Conservation (phyloP, 345 rosid genomes). For the Pistacia atlantica region DNA sequence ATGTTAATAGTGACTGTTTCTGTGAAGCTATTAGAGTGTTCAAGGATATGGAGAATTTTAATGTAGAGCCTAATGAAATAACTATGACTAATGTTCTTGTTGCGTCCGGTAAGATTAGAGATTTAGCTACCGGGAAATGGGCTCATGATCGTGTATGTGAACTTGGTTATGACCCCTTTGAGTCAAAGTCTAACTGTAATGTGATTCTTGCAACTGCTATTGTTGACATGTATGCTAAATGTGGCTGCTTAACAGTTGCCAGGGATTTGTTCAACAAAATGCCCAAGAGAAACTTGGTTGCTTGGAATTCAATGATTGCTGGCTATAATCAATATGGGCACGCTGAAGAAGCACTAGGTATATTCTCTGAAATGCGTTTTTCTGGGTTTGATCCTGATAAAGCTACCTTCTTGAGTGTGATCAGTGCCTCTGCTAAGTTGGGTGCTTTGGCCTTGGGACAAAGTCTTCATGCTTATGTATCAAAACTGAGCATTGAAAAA, state of each 20-base stretch:
- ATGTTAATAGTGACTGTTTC: slow-evolving; percentile 27
- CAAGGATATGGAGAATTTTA: slow-evolving; percentile 25
- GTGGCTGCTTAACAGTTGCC: slow-evolving; percentile 40
- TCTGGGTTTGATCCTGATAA: slow-evolving; percentile 32
- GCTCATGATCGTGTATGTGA: slow-evolving; percentile 29
- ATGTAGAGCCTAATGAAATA: slow-evolving; percentile 37
- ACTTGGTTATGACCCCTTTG: slow-evolving; percentile 32
- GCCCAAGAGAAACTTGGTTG: slow-evolving; percentile 43
- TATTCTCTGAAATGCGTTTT: slow-evolving; percentile 35
- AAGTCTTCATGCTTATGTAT: slow-evolving; percentile 26
- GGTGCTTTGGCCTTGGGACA: slow-evolving; percentile 37
- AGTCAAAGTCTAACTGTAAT: slow-evolving; percentile 15
- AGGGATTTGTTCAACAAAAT: slow-evolving; percentile 47
- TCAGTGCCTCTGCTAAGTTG: slow-evolving; percentile 36
- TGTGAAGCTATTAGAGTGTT: slow-evolving; percentile 27
- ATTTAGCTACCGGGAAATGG: slow-evolving; percentile 29
- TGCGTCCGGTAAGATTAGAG: slow-evolving; percentile 34
- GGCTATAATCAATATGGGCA: slow-evolving; percentile 39
- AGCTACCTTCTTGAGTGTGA: slow-evolving; percentile 43
- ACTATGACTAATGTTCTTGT: slow-evolving; percentile 35
- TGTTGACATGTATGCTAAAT: slow-evolving; percentile 42
- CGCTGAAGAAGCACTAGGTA: slow-evolving; percentile 32
- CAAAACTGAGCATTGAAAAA: slow-evolving; percentile 24
- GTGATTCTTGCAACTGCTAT: slow-evolving; percentile 40
- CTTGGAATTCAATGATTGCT: slow-evolving; percentile 49